phyloP scores from a whole-genome alignment of 1,284 basidiomycete species.

The Sphaerobolus stellatus region DNA sequence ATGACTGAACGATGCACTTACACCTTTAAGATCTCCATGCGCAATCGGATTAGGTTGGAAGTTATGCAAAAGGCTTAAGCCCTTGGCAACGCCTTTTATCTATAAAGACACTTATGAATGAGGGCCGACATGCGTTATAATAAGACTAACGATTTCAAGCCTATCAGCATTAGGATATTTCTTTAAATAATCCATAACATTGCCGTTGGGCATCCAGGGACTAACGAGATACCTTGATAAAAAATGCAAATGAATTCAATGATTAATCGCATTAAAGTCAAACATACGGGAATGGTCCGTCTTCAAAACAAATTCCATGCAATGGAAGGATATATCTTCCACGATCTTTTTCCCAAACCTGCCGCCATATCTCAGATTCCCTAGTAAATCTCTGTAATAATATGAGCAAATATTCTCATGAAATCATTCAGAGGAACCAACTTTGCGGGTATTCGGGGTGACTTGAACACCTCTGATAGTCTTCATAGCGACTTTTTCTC shows the following conservation, averaged over 20 bases:
- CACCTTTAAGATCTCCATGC: slow-evolving; percentile 55
- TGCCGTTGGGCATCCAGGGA: slow-evolving; percentile 57
- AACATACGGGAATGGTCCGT: slow-evolving; percentile 45
- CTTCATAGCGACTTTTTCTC: slow-evolving; percentile 56
- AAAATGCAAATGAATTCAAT: slow-evolving; percentile 7
- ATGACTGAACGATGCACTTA: slow-evolving; percentile 24
- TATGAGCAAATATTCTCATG: background rate
- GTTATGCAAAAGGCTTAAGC: slow-evolving; percentile 48
- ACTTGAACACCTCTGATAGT: slow-evolving; percentile 40
- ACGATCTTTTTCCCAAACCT: slow-evolving; percentile 51
- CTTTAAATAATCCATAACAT: slow-evolving; percentile 46
- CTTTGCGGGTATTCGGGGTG: slow-evolving; percentile 2
- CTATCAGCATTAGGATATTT: slow-evolving; percentile 37
- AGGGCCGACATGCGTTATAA: background rate
- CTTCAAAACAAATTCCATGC: slow-evolving; percentile 51
- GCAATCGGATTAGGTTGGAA: slow-evolving; percentile 46
- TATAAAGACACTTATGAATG: slow-evolving; percentile 22
- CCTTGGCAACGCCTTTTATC: slow-evolving; percentile 47
- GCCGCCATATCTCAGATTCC: slow-evolving; percentile 55
- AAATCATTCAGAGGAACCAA: background rate
- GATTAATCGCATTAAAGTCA: too few species aligned
- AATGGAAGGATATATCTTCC: slow-evolving; percentile 55
- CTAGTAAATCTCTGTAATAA: slow-evolving; percentile 45
- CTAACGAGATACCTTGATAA: slow-evolving; percentile 49
- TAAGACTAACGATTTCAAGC: slow-evolving; percentile 35